Base-by-base conservation (phyloP, 2,329 filamentous ascomycete genomes). In the Graphilbum fragrans region DNA sequence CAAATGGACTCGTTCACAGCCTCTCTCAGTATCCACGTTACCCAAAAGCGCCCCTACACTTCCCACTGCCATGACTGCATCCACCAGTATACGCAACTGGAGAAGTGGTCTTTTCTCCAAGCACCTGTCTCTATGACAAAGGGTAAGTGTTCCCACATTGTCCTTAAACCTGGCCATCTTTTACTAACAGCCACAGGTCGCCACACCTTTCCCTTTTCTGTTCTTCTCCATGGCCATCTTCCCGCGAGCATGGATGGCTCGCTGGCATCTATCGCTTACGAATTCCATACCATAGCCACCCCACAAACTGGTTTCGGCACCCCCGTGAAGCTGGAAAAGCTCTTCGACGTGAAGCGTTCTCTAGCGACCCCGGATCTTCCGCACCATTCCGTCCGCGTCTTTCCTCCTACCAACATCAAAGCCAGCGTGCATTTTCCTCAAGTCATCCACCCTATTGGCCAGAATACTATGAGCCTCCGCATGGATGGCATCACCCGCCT, bases 321-420 rank as follows among this genome's bases (percentile, higher is more conserved):
- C 5, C 53, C 61, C 20, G 70, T 85, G 54, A 76, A 70, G 50
- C 74, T 86, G 53, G 72, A 75, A 47, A 76, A 78, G 53, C 72
- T 73, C 10, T 67, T 96, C 35, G 69, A 79, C 42, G 73, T 96
- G 50, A 81, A 81, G 64, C 84, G 90, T 47, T 83, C 87, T 27
- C 75, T 96, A 21, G 71, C 64, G 8, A 63, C 82, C 41, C 77
- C 85, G 3, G 83, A 86, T 38, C 70, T 74, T 41, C 86, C 93
- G 46, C 90, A 93, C 62, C 81, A 88, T 62, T 93, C 85, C 16
- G 80, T 94, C 47, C 86, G 90, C 55, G 84, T 96, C 55, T 98
- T 98, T 63, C 92, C 90, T 37, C 90, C 92, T 0, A 98, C 92
- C 50, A 92, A 94, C 63, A 80, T 98, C 54, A 88, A 86, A 50